Percentiles rank a stretch among this genome's conserved stretches.
phyloP scores from a whole-genome alignment of 306 rosid species.

The Medicago arabica region DNA sequence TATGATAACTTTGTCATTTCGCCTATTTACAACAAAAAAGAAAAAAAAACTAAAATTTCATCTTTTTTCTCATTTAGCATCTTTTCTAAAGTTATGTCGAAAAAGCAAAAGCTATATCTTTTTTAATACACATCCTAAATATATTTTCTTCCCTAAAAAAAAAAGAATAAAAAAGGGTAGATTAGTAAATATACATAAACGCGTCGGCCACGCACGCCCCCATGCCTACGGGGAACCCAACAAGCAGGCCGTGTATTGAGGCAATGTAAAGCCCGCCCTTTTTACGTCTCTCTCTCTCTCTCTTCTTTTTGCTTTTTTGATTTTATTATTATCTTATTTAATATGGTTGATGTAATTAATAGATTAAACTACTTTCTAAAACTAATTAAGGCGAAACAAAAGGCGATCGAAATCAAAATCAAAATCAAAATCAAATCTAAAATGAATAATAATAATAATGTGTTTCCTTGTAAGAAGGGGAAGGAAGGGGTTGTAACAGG shows the following conservation, averaged over 20 bases:
- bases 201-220: constrained; percentile 14
- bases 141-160: too few species aligned
- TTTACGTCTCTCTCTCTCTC: constrained; percentile 27
- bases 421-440: constrained; percentile 21
- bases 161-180: background rate
- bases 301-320: constrained; percentile 14
- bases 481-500: constrained; percentile 36
- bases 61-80: too few species aligned
- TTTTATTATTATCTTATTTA: background rate
- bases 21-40: too few species aligned
- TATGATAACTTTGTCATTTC: too few species aligned
- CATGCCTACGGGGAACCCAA: constrained; percentile 38
- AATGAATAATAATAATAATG: background rate
- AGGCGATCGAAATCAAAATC: constrained; percentile 8
- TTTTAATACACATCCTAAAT: too few species aligned
- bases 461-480: constrained; percentile 20
- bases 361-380: constrained; percentile 10
- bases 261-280: constrained; percentile 55
- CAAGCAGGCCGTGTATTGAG: constrained; percentile 41
- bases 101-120: too few species aligned
- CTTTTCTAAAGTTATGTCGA: too few species aligned
- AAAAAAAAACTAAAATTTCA: too few species aligned
- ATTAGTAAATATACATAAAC: background rate
- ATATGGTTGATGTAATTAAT: background rate
- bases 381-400: constrained; percentile 16